phyloP scores from a whole-genome alignment of 768 basidiomycete genomes.

The Phallus indusiatus region DNA sequence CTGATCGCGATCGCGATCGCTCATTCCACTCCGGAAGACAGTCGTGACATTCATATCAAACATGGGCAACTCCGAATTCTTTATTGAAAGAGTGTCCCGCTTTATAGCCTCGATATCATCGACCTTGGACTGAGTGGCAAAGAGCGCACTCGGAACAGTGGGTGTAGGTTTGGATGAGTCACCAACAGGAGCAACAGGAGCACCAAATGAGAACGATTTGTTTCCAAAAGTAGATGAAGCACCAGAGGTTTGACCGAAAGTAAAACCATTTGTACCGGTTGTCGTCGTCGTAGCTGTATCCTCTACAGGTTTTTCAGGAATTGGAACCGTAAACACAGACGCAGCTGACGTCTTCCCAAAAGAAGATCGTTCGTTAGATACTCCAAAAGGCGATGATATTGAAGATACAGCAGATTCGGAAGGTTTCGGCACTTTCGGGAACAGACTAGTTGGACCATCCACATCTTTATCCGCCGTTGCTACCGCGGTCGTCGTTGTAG shows the following conservation, averaged over 20 bases:
- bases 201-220: neutral
- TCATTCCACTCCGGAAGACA: no score
- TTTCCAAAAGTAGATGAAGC: neutral
- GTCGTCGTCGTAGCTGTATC: neutral
- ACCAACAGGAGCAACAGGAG: no score
- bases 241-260: neutral
- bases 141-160: no score
- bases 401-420: neutral
- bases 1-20: no score
- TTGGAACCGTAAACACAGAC: neutral
- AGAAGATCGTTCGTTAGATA: neutral
- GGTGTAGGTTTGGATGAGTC: neutral
- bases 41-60: no score
- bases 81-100: no score
- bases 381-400: neutral
- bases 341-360: neutral
- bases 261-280: neutral
- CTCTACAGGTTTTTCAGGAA: neutral
- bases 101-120: no score
- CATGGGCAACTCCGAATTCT: no score
- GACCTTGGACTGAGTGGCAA: no score
- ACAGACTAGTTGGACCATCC: neutral
- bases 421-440: neutral
- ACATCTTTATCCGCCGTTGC: conserved; percentile 8
- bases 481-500: no score